Base-by-base conservation (phyloP, 768 basidiomycete genomes). In the Sarcomyxa edulis region DNA sequence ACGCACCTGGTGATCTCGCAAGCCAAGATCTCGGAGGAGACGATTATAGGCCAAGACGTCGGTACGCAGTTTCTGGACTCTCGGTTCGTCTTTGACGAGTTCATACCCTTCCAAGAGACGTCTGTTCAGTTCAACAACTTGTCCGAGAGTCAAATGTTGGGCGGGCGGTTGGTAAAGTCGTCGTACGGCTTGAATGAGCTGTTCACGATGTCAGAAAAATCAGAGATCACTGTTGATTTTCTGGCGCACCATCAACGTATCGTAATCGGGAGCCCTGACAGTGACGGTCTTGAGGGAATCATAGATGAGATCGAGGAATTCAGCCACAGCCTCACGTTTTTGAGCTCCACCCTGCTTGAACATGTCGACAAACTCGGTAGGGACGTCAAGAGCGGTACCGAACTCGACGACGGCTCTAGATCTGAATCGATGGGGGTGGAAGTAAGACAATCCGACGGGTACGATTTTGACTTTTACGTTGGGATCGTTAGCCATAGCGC, bases 331-430 rank as follows among this genome's bases (percentile, higher is more conserved):
- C 50, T 94, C 87, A 42, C 92, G 69, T 64, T 98, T 99, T 51
- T 82, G 73, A 11, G 68, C 55, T 5, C 96, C 96, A 6, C 96
- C 96, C 49, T 83, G 69, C 51, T 87, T 87, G 65, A 94, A 99
- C 80, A 88, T 84, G 21, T 86, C 81, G 2, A 97, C 81, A 23
- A 88, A 68, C 46, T 94, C 91, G 4, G 60, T 52, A 14, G 95
- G 93, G n/a, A 98, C 89, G 51, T 91, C 86, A 44, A 97, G 64
- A 7, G 94, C 89, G 2, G 76, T 66, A 5, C 96, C 96, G 58
- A 98, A 99, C 55, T 99, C 96, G 34, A 99, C 86, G 19, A 99
- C 96, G 5, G 93, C 96, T 40, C 96, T 80, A 11, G 93, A 96
- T 24, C 96, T 84, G 69, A 98, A 99, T 46, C 84, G 82, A 64